Evolutionary conservation across 331 rosid genomes (phyloP).

Genomic region (Quercus phellos): DNA sequence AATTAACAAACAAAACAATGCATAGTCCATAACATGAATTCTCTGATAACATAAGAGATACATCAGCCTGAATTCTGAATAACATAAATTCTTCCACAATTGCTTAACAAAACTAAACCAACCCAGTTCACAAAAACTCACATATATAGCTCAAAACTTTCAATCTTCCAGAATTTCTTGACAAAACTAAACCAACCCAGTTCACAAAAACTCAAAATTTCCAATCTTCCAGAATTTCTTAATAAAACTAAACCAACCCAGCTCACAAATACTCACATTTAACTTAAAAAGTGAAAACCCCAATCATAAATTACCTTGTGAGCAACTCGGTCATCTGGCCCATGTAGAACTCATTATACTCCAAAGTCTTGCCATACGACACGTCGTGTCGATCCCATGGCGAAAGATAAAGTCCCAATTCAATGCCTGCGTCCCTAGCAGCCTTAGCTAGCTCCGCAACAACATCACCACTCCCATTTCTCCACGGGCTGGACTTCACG

Average conservation of each 20-base stretch:
- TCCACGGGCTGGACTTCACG: conserved; percentile 61
- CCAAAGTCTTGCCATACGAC: conserved; percentile 51
- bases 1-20: background rate
- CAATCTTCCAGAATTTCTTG: background rate
- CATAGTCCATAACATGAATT: background rate
- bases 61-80: background rate
- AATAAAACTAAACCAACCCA: background rate
- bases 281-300: background rate
- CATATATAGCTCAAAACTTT: background rate
- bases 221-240: background rate
- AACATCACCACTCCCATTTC: conserved; percentile 63
- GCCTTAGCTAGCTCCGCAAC: conserved; percentile 66
- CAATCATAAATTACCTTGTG: conserved; percentile 44
- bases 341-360: conserved; percentile 65
- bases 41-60: background rate
- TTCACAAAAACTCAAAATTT: background rate
- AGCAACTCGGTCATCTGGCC: conserved; percentile 91
- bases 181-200: background rate
- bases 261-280: background rate
- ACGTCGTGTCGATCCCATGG: conserved; percentile 94
- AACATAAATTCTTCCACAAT: background rate
- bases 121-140: background rate
- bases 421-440: conserved; percentile 60
- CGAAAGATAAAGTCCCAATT: conserved; percentile 73
- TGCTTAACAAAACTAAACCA: background rate